Evolutionary conservation across 768 basidiomycete genomes (phyloP).

Genomic region (Leccinum olivaceopallidum): DNA sequence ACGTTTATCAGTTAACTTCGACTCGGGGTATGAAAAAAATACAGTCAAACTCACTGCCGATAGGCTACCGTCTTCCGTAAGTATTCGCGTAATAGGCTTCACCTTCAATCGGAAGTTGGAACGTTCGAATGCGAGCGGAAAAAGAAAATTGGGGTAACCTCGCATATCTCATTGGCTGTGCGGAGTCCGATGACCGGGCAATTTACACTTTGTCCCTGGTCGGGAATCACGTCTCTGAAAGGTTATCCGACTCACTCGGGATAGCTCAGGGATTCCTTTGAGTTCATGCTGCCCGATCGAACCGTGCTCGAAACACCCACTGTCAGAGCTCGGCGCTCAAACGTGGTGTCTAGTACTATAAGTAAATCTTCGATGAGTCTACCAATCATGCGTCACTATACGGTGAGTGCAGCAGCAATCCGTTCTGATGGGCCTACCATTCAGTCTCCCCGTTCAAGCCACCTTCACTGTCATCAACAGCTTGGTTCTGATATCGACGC

Average conservation of each 20-base stretch:
- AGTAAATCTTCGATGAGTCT: neutral
- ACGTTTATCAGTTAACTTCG: no score
- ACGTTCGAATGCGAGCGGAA: no score
- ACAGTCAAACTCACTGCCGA: no score
- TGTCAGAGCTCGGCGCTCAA: neutral
- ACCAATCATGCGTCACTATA: neutral
- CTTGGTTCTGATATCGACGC: neutral
- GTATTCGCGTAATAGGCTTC: no score
- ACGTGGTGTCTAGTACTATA: neutral
- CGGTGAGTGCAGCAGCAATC: neutral
- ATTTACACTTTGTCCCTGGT: no score
- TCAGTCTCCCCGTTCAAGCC: neutral
- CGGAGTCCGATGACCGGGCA: no score
- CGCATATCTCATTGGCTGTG: no score
- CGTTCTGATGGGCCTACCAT: neutral
- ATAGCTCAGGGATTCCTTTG: neutral
- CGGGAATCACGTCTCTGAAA: no score
- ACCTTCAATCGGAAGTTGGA: no score
- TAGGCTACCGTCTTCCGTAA: no score
- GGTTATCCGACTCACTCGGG: neutral
- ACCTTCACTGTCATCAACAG: neutral
- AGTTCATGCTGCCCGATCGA: neutral
- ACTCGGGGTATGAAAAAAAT: no score
- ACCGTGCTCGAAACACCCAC: neutral
- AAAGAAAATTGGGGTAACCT: no score